Base-by-base conservation (phyloP, 2,329 filamentous ascomycete species). In the Fusarium foetens region DNA sequence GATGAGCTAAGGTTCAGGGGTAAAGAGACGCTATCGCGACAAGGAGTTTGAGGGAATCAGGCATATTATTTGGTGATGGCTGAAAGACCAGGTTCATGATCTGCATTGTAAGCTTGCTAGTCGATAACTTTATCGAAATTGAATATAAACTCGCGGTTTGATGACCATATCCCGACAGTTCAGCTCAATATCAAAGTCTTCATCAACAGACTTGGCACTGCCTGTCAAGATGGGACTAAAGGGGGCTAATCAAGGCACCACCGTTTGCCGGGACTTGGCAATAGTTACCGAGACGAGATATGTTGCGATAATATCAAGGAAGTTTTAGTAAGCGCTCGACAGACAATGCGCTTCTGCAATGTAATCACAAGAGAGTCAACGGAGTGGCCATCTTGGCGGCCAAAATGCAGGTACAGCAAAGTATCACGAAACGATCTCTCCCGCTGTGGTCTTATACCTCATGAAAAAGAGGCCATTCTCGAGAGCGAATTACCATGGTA, bases 321-420 rank as follows among this genome's bases (percentile, higher is more conserved):
- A 33, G 55, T 68, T 64, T 65, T 62, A 35, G 27, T 68, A 72
- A 55, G 68, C 73, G 68, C 70, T 68, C 29, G 9, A 25, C 36
- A 46, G 10, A n/a, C 33, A 39, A 39, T 27, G 49, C 33, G 33
- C 33, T 58, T 54, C 38, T 36, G 51, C 45, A 42, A 8, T 49
- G 55, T 21, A 41, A 49, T 58, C 59, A 52, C 38, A 61, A 58
- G 25, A 58, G 27, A 71, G 43, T 31, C 13, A 12, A 14, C 13
- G 19, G 27, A 27, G 10, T 8, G 61, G 27, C 49, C 49, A 42
- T 42, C 57, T 71, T 59, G 53, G 55, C 55, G 38, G 31, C 53
- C 53, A 35, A 51, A 23, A 58, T 45, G 35, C 42, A 57, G 19
- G 36, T 21, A 27, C 10, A 63, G 13, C 5, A 36, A 51, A n/a